phyloP scores from a whole-genome alignment of 345 rosid species.

The Gossypium thurberi region DNA sequence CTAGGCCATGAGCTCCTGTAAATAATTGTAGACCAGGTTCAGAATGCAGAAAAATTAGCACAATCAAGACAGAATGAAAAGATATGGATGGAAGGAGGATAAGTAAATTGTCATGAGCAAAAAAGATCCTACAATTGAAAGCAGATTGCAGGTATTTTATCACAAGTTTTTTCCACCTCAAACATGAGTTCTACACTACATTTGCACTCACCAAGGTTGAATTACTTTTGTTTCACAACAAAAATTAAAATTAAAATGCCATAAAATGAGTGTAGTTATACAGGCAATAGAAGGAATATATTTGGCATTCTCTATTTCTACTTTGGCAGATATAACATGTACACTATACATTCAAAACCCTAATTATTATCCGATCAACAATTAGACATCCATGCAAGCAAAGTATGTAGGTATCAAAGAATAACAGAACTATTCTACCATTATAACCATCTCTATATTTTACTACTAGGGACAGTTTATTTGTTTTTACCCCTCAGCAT shows the following conservation, averaged over 20 bases:
- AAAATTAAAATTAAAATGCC: background rate
- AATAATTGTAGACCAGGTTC: background rate
- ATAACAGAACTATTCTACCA: background rate
- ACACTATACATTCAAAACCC: background rate
- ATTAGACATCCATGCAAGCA: background rate
- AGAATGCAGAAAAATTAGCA: background rate
- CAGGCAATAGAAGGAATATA: background rate
- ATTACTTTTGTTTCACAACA: background rate
- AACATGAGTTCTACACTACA: background rate
- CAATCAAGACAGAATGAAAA: background rate
- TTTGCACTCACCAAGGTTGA: background rate
- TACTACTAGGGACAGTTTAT: background rate
- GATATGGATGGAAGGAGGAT: background rate
- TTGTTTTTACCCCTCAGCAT: constrained; percentile 43
- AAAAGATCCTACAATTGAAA: background rate
- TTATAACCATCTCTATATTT: background rate
- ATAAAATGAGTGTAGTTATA: background rate
- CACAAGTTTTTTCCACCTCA: background rate
- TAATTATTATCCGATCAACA: background rate
- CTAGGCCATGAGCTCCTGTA: constrained; percentile 10
- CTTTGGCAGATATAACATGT: background rate
- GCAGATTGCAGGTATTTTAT: background rate
- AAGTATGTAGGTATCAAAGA: background rate
- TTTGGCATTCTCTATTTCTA: background rate
- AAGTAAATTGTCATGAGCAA: background rate